phyloP scores from a whole-genome alignment of 306 rosid species.

The Benincasa hispida region DNA sequence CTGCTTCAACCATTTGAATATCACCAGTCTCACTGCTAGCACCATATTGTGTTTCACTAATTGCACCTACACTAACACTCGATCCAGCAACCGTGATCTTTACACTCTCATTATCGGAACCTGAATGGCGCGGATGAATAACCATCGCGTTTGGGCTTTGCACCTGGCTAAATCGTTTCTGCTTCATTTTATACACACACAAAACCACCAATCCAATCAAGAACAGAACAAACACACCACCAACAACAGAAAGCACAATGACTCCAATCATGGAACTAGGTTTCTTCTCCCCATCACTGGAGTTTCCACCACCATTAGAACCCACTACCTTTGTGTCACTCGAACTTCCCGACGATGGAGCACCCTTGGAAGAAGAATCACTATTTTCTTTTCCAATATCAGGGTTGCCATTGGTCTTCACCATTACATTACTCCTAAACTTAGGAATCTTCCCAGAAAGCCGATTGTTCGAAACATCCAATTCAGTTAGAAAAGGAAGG shows the following conservation, averaged over 20 bases:
- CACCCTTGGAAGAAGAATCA: slow-evolving; percentile 11
- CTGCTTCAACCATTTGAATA: slow-evolving; percentile 83
- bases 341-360: slow-evolving; percentile 12
- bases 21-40: slow-evolving; percentile 51
- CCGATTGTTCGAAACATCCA: slow-evolving; percentile 56
- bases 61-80: slow-evolving; percentile 68
- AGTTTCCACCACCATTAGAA: slow-evolving; percentile 14
- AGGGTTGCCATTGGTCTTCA: slow-evolving; percentile 37
- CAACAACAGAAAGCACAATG: slow-evolving; percentile 49
- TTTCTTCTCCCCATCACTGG: slow-evolving; percentile 29
- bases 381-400: slow-evolving; percentile 50
- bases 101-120: slow-evolving; percentile 72
- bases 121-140: slow-evolving; percentile 73
- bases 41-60: slow-evolving; percentile 43
- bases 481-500: slow-evolving; percentile 38
- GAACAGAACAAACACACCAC: slow-evolving; percentile 32
- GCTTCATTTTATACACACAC: slow-evolving; percentile 56
- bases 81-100: slow-evolving; percentile 89
- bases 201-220: slow-evolving; percentile 46
- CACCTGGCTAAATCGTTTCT: slow-evolving; percentile 60
- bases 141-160: slow-evolving; percentile 78
- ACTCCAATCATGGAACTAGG: slow-evolving; percentile 31
- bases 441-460: slow-evolving; percentile 51
- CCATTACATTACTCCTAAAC: slow-evolving; percentile 38
- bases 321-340: slow-evolving; percentile 5